A percentile compares a stretch with the other conserved stretches of the same genome.
These are phyloP conservation scores for Claviceps sp. DNA, from an alignment of 2,329 filamentous ascomycete genomes.

Conservation along the genomic window DNA sequence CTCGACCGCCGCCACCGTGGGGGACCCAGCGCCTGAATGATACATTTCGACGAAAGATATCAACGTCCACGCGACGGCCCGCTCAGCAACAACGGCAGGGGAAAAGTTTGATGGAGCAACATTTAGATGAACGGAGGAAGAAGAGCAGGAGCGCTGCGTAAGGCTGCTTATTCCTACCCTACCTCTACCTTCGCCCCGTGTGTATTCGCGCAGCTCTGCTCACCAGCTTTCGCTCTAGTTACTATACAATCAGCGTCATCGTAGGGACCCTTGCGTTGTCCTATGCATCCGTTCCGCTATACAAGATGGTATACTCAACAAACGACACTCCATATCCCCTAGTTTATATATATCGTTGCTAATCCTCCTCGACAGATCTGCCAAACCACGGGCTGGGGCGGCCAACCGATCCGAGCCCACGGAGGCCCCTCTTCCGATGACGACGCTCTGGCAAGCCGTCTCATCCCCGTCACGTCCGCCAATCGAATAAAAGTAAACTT, in stretches of 20 bases:
- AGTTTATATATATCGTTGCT: neutral
- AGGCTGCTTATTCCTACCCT: slow-evolving; percentile 1
- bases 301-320: slow-evolving; percentile 57
- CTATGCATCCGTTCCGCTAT: slow-evolving; percentile 74
- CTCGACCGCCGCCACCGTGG: slow-evolving; percentile 15
- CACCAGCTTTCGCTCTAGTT: slow-evolving; percentile 27
- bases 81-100: slow-evolving; percentile 13
- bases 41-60: slow-evolving; percentile 18
- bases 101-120: slow-evolving; percentile 41
- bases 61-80: slow-evolving; percentile 15
- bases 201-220: neutral
- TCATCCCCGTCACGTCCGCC: slow-evolving; percentile 67
- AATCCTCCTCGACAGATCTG: slow-evolving; percentile 41
- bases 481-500: slow-evolving; percentile 91
- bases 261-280: slow-evolving; percentile 67
- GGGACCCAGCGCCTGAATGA: slow-evolving; percentile 8
- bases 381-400: slow-evolving; percentile 80
- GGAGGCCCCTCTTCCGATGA: slow-evolving; percentile 32
- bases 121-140: slow-evolving; percentile 48
- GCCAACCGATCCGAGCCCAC: slow-evolving; percentile 78
- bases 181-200: neutral
- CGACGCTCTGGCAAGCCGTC: slow-evolving; percentile 57
- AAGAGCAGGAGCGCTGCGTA: slow-evolving; percentile 51
- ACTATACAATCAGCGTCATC: slow-evolving; percentile 65
- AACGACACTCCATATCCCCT: too few species aligned